Conservation (phyloP, 2,329 filamentous ascomycete genomes). For the Aspergillus fumigatus region DNA sequence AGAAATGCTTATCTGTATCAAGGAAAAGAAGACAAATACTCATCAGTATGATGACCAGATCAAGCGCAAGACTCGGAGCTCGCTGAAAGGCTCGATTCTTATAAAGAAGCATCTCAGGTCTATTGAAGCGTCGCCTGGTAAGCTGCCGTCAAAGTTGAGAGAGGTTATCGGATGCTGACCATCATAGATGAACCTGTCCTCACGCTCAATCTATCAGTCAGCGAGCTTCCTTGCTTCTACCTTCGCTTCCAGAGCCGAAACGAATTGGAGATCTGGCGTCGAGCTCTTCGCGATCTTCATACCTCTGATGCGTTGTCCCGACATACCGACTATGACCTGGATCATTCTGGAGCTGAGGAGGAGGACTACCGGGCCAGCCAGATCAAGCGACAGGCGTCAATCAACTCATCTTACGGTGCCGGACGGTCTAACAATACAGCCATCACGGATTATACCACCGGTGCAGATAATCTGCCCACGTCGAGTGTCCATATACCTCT, state of each 20-base stretch:
- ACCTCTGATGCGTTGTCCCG: constrained; percentile 58
- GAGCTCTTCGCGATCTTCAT: constrained; percentile 79
- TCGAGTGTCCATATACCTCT: constrained; percentile 85
- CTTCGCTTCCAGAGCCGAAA: constrained; percentile 75
- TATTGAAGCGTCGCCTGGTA: constrained; percentile 61
- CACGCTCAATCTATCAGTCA: constrained; percentile 84
- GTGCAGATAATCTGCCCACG: constrained; percentile 45
- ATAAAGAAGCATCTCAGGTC: constrained; percentile 97
- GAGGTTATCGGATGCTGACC: background rate
- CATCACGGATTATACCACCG: constrained; percentile 84
- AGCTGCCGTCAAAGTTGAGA: constrained; percentile 2
- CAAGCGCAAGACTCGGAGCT: constrained; percentile 70
- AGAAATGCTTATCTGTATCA: constrained; percentile 99
- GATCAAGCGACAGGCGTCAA: constrained; percentile 70
- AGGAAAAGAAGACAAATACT: constrained; percentile 75
- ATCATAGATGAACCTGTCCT: constrained; percentile 70
- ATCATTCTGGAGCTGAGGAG: constrained; percentile 78
- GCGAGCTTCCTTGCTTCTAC: constrained; percentile 89
- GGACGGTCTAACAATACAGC: constrained; percentile 80
- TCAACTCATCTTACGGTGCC: constrained; percentile 76
- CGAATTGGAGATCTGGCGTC: constrained; percentile 86
- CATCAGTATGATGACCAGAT: constrained; percentile 59
- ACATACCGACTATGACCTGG: constrained; percentile 73
- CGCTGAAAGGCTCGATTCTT: constrained; percentile 92
- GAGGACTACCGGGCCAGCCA: constrained; percentile 67